phyloP scores from a whole-genome alignment of 805 yeast species.

The Candida berthetii region DNA sequence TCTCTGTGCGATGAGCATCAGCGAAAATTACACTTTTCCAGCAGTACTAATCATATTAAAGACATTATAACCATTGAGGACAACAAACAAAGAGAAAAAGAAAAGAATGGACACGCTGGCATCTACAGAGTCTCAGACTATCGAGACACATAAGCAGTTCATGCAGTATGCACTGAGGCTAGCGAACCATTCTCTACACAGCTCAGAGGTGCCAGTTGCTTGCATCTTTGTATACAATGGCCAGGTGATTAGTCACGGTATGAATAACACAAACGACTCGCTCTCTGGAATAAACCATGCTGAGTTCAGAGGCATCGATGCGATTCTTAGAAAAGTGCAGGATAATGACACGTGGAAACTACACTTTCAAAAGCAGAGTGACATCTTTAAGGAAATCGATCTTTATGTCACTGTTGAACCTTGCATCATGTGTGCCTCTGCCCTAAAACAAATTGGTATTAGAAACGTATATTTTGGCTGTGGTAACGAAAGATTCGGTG shows the following conservation, averaged over 20 bases:
- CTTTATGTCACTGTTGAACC: conserved; percentile 96
- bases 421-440: conserved; percentile 96
- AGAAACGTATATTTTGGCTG: conserved; percentile 81
- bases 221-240: conserved; percentile 58
- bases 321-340: conserved; percentile 32
- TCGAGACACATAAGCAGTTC: conserved; percentile 19
- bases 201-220: conserved; percentile 83
- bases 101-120: neutral
- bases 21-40: no score
- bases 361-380: conserved; percentile 14
- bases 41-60: no score
- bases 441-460: conserved; percentile 75
- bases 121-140: neutral
- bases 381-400: conserved; percentile 47
- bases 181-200: conserved; percentile 58
- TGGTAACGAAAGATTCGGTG: conserved; percentile 93
- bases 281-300: conserved; percentile 90
- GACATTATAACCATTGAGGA: no score
- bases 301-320: conserved; percentile 75
- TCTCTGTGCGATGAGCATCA: no score
- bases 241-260: conserved; percentile 64
- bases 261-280: conserved; percentile 81
- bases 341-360: conserved; percentile 9
- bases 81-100: no score
- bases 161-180: conserved; percentile 49